These are phyloP conservation scores for Penicillium antarcticum DNA, from an alignment of 495 filamentous ascomycete species.

Conservation along the genomic window DNA sequence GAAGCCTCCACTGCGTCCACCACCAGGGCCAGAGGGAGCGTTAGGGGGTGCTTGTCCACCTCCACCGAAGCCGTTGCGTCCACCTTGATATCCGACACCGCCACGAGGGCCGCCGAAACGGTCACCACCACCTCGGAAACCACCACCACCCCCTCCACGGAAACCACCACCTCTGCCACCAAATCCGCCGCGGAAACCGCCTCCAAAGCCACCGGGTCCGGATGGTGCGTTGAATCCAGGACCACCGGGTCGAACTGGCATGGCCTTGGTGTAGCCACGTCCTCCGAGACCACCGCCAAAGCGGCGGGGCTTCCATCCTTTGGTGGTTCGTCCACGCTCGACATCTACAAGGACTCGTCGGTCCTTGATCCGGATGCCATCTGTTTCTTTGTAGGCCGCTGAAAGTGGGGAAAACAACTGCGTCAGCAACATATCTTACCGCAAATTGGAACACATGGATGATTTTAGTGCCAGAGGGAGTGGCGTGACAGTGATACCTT, in stretches of 20 bases:
- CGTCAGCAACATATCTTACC: conserved; percentile 34
- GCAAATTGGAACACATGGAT: not conserved
- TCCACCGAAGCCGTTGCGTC: conserved; percentile 56
- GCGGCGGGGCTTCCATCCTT: conserved; percentile 89
- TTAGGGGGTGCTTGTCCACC: conserved; percentile 67
- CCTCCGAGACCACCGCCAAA: conserved; percentile 91
- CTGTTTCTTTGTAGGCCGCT: conserved; percentile 83
- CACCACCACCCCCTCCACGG: conserved; percentile 54
- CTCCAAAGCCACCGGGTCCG: conserved; percentile 65
- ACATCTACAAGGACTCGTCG: conserved; percentile 92
- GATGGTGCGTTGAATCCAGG: conserved; percentile 56
- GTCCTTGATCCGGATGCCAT: conserved; percentile 90
- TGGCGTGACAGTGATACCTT: conserved; percentile 64
- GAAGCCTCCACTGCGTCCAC: conserved; percentile 52
- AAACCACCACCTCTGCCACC: conserved; percentile 41
- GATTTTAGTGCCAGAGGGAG: not conserved
- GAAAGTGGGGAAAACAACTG: conserved; percentile 22
- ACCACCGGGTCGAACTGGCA: conserved; percentile 66
- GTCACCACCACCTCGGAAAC: conserved; percentile 64
- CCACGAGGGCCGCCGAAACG: conserved; percentile 58
- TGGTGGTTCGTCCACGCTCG: conserved; percentile 91
- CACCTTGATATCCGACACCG: conserved; percentile 59
- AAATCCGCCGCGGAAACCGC: conserved; percentile 63
- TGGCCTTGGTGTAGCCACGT: conserved; percentile 85
- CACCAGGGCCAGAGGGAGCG: conserved; percentile 77